phyloP scores from a whole-genome alignment of 129 eudicot species.

The Logfia minima region DNA sequence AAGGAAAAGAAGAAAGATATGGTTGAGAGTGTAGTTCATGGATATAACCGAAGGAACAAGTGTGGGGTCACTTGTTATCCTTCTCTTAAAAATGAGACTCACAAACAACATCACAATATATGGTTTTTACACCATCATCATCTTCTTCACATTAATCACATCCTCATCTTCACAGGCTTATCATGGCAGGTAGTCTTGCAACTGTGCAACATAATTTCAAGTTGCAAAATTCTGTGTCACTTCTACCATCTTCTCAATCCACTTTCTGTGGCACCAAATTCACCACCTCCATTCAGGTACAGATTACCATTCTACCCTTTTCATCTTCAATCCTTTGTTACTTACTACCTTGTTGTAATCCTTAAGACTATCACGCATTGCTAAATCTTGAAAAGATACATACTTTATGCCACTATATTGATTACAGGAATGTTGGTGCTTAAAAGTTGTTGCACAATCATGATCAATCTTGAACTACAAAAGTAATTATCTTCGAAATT shows the following conservation, averaged over 20 bases:
- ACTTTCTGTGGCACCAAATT: constrained; percentile 75
- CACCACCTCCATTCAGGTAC: constrained; percentile 76
- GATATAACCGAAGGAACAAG: constrained; percentile 29
- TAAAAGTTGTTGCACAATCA: constrained; percentile 3
- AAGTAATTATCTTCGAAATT: background rate
- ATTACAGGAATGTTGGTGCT: constrained; percentile 5
- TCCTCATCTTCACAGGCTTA: constrained; percentile 1
- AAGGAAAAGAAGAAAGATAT: constrained; percentile 26
- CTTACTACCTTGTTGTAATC: background rate
- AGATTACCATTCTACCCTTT: background rate
- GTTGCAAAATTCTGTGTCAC: constrained; percentile 52
- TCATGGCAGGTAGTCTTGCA: constrained; percentile 35
- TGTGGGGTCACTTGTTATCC: constrained; percentile 42
- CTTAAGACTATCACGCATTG: constrained; percentile 6
- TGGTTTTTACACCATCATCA: constrained; percentile 4
- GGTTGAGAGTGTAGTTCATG: constrained; percentile 41
- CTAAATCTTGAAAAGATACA: constrained; percentile 2
- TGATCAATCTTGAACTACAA: constrained; percentile 13
- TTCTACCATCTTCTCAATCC: constrained; percentile 72
- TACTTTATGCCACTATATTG: background rate
- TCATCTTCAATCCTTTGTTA: background rate
- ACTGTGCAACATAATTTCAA: constrained; percentile 52
- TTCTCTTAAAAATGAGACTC: constrained; percentile 35
- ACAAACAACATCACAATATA: constrained; percentile 30
- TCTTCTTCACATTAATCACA: constrained; percentile 23